Evolutionary conservation across 2,329 filamentous ascomycete genomes (phyloP).

Genomic region (Exophiala aquamarina): DNA sequence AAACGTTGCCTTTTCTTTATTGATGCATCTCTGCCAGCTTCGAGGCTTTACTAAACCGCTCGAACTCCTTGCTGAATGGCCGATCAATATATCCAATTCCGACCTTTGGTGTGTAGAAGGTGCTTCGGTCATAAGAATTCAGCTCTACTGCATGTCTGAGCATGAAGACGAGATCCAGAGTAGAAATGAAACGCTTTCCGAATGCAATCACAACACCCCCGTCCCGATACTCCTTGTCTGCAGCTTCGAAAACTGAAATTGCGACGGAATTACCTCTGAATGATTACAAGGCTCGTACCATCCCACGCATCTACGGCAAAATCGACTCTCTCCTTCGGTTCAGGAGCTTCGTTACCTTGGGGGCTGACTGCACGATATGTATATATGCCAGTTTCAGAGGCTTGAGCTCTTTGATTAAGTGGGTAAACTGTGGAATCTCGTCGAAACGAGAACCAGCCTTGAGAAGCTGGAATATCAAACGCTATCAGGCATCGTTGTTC

Average conservation of each 20-base stretch:
- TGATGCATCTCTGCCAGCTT: constrained; percentile 2
- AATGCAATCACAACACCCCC: constrained; percentile 50
- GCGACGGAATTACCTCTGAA: constrained; percentile 57
- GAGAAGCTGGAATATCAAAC: too few species aligned
- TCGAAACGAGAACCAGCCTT: too few species aligned
- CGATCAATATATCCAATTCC: constrained; percentile 18
- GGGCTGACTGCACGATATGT: constrained; percentile 56
- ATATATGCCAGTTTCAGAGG: constrained; percentile 57
- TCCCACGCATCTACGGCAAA: constrained; percentile 42
- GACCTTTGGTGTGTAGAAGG: constrained; percentile 19
- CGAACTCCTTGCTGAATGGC: constrained; percentile 12
- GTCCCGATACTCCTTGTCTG: constrained; percentile 42
- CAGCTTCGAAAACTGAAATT: constrained; percentile 50
- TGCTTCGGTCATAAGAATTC: constrained; percentile 17
- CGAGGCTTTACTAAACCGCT: constrained; percentile 1
- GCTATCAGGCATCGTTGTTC: too few species aligned
- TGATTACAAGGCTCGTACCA: constrained; percentile 54
- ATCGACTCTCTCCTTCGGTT: constrained; percentile 30
- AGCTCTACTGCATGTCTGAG: constrained; percentile 37
- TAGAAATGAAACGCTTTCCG: constrained; percentile 50
- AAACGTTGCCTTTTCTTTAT: neutral
- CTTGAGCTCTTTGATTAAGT: constrained; percentile 53
- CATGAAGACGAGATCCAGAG: constrained; percentile 49
- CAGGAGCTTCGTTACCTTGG: constrained; percentile 38
- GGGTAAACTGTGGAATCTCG: constrained; percentile 59